phyloP scores from a whole-genome alignment of 1,284 basidiomycete species.

The Flammula alnicola region DNA sequence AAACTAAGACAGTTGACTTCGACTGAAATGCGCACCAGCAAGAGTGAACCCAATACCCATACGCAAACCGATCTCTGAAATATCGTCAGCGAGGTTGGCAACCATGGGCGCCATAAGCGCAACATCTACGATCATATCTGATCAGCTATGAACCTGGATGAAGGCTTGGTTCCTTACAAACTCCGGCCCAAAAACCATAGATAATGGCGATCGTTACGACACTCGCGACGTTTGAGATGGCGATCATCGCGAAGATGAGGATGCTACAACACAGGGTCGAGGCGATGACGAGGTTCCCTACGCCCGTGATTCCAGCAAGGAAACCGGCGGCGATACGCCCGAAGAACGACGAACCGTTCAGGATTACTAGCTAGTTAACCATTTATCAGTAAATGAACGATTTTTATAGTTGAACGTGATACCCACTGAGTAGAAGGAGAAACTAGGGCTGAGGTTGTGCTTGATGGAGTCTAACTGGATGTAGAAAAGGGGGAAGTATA shows the following conservation, averaged over 20 bases:
- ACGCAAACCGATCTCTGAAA: conserved; percentile 21
- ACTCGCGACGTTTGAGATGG: conserved; percentile 21
- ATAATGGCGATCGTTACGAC: conserved; percentile 40
- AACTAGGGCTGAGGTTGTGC: conserved; percentile 39
- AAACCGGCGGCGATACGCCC: conserved; percentile 49
- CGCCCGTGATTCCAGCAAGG: conserved; percentile 43
- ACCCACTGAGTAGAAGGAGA: conserved; percentile 52
- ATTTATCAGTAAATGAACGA: too few species aligned
- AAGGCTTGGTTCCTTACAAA: conserved; percentile 8
- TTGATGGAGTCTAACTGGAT: conserved; percentile 48
- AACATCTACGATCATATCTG: conserved; percentile 11
- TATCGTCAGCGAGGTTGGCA: conserved; percentile 20
- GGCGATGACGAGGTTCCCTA: conserved; percentile 29
- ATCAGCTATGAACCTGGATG: not conserved
- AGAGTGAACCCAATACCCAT: conserved; percentile 25
- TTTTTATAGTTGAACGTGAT: not conserved
- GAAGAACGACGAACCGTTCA: conserved; percentile 46
- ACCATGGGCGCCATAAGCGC: conserved; percentile 24
- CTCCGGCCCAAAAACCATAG: conserved; percentile 41
- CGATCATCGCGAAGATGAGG: conserved; percentile 27
- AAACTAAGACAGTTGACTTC: too few species aligned
- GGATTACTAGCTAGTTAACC: conserved; percentile 44
- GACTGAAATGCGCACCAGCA: conserved; percentile 17
- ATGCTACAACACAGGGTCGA: conserved; percentile 30
- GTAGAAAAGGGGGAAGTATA: conserved; percentile 52